Evolutionary conservation across 768 basidiomycete genomes (phyloP), one percentile per base, ranked within the genome.

Genomic region (Tephrocybe sp.): DNA sequence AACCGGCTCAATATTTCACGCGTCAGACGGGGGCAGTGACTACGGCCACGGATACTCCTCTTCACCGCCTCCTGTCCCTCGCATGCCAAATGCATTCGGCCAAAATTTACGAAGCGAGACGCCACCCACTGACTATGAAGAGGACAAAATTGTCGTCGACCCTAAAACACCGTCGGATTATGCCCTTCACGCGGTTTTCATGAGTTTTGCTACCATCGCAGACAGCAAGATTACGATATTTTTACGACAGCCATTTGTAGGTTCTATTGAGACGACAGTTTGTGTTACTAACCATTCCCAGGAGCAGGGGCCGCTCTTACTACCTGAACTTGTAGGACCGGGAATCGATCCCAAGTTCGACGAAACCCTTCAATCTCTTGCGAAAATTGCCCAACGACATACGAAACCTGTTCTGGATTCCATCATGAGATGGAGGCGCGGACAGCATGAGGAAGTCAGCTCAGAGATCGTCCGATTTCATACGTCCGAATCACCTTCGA

Each of bases 161-260:
- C 86, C 87, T 0, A 88, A 83, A 61, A 91, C 87, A 10, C 91
- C 93, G 1, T 84, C 86, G 0, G 93, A 94, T 58, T 94, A 88
- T 58, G 93, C 93, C 1, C 69, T 94, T 11, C 89, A 91, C 61
- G 89, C 91, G 0, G 79, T 94, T 5, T 93, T 94, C 63, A 88
- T 91, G 34, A 84, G 88, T 2, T 94, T 94, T 58, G 89, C 88
- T 8, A 78, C 84, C 1, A 72, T 79, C 4, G 88, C 90, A 1
- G 91, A 95, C 65, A 71, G 71, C 23, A 91, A 91, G 59, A 86
- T 94, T n/a, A 80, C 86, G 10, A 64, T 68, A 3, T 91, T 92
- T 60, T 71, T 94, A 47, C 79, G 78, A 9, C 77, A 84, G 51
- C 74, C 78, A 34, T 64, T 86, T 57, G 91, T 92, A 57, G 57